Base-by-base conservation (phyloP, 1,284 basidiomycete genomes). In the Trichosporon inkin region DNA sequence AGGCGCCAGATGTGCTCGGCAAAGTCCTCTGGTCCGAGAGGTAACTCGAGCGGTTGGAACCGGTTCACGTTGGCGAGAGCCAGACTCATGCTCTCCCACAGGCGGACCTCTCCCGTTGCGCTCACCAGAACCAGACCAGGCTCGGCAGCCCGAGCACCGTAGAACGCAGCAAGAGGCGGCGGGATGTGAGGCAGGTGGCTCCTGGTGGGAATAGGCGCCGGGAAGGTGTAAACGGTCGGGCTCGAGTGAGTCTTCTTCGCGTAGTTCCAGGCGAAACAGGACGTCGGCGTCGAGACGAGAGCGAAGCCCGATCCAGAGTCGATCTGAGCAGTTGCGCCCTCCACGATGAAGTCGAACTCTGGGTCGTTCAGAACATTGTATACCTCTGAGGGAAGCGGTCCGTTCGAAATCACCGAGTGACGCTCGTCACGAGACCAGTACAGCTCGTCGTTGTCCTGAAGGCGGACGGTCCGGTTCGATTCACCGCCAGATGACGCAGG, bases 181-280 rank as follows among this genome's bases (percentile, higher is more conserved):
- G 74, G 62, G 2, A 67, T 61, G 17, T 67, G 57, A 3, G 71
- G 62, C 6, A 72, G 68, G 19, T 57, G 60, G 6, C 40, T 49
- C 16, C 69, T 69, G 7, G 70, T 60, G 1, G 66, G 67, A 22
- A 67, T 64, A 16, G 76, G 71, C 0, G 71, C 70, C 6, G 68
- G 73, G 62, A 75, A 78, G 34, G 61, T 63, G 62, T 76, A 80
- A 32, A 68, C 70, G 10, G 69, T 77, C 13, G 69, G 71, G 11
- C 63, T 71, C 19, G 68, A 72, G 64, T 69, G 71, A 41, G 75
- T 74, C 53, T 68, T 73, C 73, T 73, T 78, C 10, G 71, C 62
- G 63, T 77, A 80, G 62, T 80, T 80, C 80, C 80, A 81, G 2
- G 78, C 75, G 40, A 74, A 72, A 56, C 75, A 76, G 20, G 59